A percentile compares a stretch with the other conserved stretches of the same genome.
phyloP scores from a whole-genome alignment of 495 filamentous ascomycete species.

The Mycothermus thermophilus region DNA sequence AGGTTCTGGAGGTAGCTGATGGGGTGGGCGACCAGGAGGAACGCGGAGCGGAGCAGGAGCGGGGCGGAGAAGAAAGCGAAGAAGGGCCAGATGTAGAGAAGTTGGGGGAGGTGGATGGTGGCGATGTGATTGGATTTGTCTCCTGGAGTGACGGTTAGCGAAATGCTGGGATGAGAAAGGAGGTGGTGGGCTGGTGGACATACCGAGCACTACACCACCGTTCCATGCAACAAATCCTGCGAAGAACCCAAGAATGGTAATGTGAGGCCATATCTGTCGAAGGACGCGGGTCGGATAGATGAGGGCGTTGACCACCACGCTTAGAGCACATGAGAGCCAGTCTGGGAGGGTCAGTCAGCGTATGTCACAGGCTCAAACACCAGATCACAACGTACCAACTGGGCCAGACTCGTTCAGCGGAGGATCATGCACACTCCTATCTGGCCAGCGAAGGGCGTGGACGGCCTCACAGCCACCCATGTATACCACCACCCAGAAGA shows the following conservation, averaged over 20 bases:
- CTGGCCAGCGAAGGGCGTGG: constrained; percentile 28
- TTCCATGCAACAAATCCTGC: constrained; percentile 71
- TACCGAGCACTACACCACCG: constrained; percentile 79
- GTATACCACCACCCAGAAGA: constrained; percentile 87
- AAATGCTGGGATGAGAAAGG: too few species aligned
- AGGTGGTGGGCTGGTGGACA: constrained; percentile 2
- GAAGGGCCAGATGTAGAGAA: constrained; percentile 91
- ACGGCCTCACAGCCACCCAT: constrained; percentile 63
- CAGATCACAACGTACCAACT: too few species aligned
- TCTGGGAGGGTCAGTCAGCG: too few species aligned
- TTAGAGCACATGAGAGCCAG: constrained; percentile 38
- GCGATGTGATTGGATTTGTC: constrained; percentile 91
- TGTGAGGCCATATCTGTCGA: constrained; percentile 47
- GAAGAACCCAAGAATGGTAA: constrained; percentile 55
- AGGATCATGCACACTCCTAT: constrained; percentile 42
- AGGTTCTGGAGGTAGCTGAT: constrained; percentile 3
- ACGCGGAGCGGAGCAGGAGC: constrained; percentile 42
- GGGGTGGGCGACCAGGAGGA: constrained; percentile 6
- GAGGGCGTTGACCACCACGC: constrained; percentile 43
- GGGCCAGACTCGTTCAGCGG: constrained; percentile 39
- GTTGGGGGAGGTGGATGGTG: constrained; percentile 76
- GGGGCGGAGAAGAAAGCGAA: constrained; percentile 81
- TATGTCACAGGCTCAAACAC: too few species aligned
- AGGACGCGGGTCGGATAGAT: constrained; percentile 37
- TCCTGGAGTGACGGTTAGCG: too few species aligned